Evolutionary conservation across 2,329 filamentous ascomycete genomes (phyloP), one percentile per base, ranked within the genome.

Genomic region (Pseudopithomyces chartarum): DNA sequence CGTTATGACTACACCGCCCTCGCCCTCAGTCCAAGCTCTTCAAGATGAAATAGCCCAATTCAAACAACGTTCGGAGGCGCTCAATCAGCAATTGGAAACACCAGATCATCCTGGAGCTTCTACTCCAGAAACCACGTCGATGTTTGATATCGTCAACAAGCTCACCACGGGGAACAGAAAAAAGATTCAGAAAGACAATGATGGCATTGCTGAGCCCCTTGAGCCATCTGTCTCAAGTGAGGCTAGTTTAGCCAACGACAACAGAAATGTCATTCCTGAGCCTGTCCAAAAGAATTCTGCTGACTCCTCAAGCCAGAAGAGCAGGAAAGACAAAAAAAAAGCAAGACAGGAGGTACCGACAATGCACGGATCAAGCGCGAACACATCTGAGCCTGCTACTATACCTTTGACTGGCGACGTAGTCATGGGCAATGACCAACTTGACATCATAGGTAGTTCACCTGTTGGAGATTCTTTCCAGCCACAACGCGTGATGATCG

Each of bases 121-220:
- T 32, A 12, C 49, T 45, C 52, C 64, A 13, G 44, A 56, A 20
- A 43, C 65, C 15, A 53, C 60, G 17, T 71, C 68, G 1, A 58
- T 73, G 43, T 66, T 69, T 26, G 68, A 71, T 46, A 48, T 70
- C 11, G 67, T 71, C 15, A 60, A 56, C 26, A 67, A 66, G 47
- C 59, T 72, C 32, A 65, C 56, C 58, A 70, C 69, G 52, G 68
- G 73, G 45, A 59, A 69, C 33, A 70, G 70, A 59, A 72, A 71
- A 44, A 67, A 67, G 40, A 56, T 46, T 13, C 69, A 65, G 50
- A 69, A 68, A 50, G 50, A 54, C 38, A 68, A 66, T 33, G 40
- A 49, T 39, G 58, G n/a, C 39, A 43, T 59, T 39, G 47, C 66
- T 51, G 62, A 67, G 22, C 46, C 20, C 34, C 57, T 63, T 42